phyloP scores from a whole-genome alignment of 495 filamentous ascomycete genomes.

The Pseudoneurospora amorphoporcata region DNA sequence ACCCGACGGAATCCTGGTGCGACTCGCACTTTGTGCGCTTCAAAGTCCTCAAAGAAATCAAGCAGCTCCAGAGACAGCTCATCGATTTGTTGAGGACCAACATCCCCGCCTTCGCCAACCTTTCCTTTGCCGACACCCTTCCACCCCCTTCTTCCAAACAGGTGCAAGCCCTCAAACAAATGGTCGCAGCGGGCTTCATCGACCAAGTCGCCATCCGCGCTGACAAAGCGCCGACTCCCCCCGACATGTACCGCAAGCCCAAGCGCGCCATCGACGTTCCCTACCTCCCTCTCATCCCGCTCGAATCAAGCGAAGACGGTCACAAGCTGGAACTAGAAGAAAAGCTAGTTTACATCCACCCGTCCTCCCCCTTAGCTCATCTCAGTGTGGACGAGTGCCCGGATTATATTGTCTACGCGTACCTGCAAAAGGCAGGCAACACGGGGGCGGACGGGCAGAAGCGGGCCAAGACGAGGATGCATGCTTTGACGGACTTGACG shows the following conservation, averaged over 20 bases:
- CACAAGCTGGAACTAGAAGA: constrained; percentile 32
- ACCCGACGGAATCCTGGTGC: constrained; percentile 61
- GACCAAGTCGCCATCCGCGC: constrained; percentile 93
- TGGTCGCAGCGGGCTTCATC: constrained; percentile 85
- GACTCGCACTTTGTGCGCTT: constrained; percentile 68
- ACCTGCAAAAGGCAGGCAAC: constrained; percentile 63
- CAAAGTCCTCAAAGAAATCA: constrained; percentile 79
- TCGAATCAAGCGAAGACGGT: constrained; percentile 30
- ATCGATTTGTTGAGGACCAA: constrained; percentile 67
- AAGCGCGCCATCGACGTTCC: constrained; percentile 78
- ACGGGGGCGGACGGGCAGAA: constrained; percentile 33
- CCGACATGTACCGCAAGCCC: constrained; percentile 58
- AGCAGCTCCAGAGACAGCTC: constrained; percentile 73
- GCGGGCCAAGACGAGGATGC: constrained; percentile 76
- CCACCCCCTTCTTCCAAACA: constrained; percentile 62
- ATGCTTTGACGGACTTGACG: constrained; percentile 68
- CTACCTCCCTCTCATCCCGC: constrained; percentile 77
- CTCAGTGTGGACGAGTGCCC: constrained; percentile 61
- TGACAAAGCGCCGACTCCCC: constrained; percentile 66
- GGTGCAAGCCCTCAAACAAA: constrained; percentile 75
- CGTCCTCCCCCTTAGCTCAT: constrained; percentile 66
- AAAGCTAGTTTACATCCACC: constrained; percentile 68
- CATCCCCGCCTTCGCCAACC: constrained; percentile 52
- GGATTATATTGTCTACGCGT: constrained; percentile 76
- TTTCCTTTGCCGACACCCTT: constrained; percentile 49